Base-by-base conservation (phyloP, 371 early-diverging fungal genomes). In the Basidiobolus meristosporus region DNA sequence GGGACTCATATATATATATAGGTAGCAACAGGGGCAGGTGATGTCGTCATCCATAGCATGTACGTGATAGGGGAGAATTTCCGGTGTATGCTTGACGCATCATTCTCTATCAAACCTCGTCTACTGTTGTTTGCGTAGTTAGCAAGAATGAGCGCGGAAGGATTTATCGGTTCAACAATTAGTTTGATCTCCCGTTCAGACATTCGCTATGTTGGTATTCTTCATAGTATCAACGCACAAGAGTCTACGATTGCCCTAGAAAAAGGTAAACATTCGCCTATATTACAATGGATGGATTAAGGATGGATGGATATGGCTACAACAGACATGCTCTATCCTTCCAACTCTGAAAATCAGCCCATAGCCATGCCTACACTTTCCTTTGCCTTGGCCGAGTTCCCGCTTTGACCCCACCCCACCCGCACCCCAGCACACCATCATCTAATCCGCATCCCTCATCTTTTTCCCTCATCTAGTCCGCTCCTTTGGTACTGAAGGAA, bases 161-260 rank as follows among this genome's bases (percentile, higher is more conserved):
- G 67, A 31, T 77, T 65, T 54, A 68, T 71, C 55, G 82, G 87
- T 31, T 71, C 76, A 17, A 77, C 67, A 51, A 83, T 86, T 58
- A 60, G 59, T 57, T 68, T 92, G 44, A 87, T 90, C 46, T 84
- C 86, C 46, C 77, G 82, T 47, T 79, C 82, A 42, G 81, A 85
- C 48, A 82, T 90, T 57, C 81, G 90, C 46, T 95, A 90, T 58
- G 81, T 83, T 34, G 96, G 93, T 34, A 75, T 70, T 33, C 72
- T 95, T 32, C 77, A 80, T 51, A 73, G 72, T 36, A 81, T 95
- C 50, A 82, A 91, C 64, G 77, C 81, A 37, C 55, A 66, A n/a
- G 83, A 85, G 44, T 77, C 84, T 16, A 83, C 90, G 7, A 84
- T 95, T 37, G 70, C 90, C n/a, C 73, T 95, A 32, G 76, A 78